Conservation (phyloP, 768 basidiomycete species). For the Suillus subluteus region DNA sequence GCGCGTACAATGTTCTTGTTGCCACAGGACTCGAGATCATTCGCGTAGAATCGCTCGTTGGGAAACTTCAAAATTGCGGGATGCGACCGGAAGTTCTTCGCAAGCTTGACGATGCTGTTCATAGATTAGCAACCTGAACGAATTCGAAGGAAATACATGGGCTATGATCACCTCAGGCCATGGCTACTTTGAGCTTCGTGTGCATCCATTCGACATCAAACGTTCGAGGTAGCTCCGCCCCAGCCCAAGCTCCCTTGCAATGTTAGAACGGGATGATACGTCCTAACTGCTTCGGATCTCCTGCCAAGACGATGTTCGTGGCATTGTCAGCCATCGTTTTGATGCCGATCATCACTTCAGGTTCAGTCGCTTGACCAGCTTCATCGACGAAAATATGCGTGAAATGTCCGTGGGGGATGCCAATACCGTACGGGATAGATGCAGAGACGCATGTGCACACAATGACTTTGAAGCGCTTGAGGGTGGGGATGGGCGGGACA, state of each 20-base stretch:
- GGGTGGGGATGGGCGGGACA: slow-evolving; percentile 43
- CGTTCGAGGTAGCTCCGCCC: slow-evolving; percentile 66
- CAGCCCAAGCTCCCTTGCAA: slow-evolving; percentile 60
- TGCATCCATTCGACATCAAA: slow-evolving; percentile 49
- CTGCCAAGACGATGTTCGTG: slow-evolving; percentile 66
- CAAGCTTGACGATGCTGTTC: slow-evolving; percentile 60
- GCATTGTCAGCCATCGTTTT: slow-evolving; percentile 55
- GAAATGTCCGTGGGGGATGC: slow-evolving; percentile 63
- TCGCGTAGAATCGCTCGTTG: slow-evolving; percentile 60
- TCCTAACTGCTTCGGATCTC: slow-evolving; percentile 74
- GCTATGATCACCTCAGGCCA: slow-evolving; percentile 40
- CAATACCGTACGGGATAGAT: slow-evolving; percentile 55
- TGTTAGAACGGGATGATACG: slow-evolving; percentile 63
- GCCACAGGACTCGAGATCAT: slow-evolving; percentile 54
- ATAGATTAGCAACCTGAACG: slow-evolving; percentile 4
- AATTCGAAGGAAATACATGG: slow-evolving; percentile 4
- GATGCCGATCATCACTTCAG: slow-evolving; percentile 64
- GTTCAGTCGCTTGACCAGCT: slow-evolving; percentile 74
- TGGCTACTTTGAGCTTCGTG: slow-evolving; percentile 41
- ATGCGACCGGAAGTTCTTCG: slow-evolving; percentile 71
- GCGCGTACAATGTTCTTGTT: slow-evolving; percentile 32
- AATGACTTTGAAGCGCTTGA: slow-evolving; percentile 54
- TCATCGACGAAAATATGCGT: slow-evolving; percentile 74
- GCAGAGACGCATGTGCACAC: slow-evolving; percentile 70
- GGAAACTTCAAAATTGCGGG: slow-evolving; percentile 61